Evolutionary conservation across 2,329 filamentous ascomycete species (phyloP).

Genomic region (Talaromyces sp.): DNA sequence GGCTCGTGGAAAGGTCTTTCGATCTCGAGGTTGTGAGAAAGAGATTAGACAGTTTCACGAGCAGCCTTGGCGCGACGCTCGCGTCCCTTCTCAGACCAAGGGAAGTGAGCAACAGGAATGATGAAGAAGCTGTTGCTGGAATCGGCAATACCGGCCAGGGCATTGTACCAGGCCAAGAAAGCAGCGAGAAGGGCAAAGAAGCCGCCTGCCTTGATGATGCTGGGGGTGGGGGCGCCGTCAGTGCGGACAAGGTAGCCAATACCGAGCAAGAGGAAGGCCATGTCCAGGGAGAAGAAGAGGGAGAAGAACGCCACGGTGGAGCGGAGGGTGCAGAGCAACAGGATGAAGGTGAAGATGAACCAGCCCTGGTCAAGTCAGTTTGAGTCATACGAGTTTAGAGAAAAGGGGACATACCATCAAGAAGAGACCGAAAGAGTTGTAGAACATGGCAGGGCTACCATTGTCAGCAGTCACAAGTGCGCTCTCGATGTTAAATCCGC

Average conservation of each 20-base stretch:
- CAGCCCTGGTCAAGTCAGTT: slow-evolving; percentile 54
- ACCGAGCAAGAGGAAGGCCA: slow-evolving; percentile 72
- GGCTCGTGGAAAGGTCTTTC: not conserved
- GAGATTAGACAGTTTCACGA: slow-evolving; percentile 39
- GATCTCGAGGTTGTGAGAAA: not conserved
- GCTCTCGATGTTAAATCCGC: slow-evolving; percentile 60
- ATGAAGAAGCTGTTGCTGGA: slow-evolving; percentile 77
- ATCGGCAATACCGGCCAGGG: slow-evolving; percentile 77
- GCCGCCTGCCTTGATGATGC: slow-evolving; percentile 68
- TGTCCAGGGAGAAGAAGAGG: slow-evolving; percentile 74
- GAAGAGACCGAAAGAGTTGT: slow-evolving; percentile 70
- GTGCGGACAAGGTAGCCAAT: slow-evolving; percentile 61
- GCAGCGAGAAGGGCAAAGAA: slow-evolving; percentile 77
- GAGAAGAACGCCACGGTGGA: slow-evolving; percentile 76
- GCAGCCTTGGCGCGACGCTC: slow-evolving; percentile 58
- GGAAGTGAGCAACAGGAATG: slow-evolving; percentile 89
- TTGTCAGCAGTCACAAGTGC: slow-evolving; percentile 32
- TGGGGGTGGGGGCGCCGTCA: slow-evolving; percentile 40
- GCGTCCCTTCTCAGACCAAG: slow-evolving; percentile 67
- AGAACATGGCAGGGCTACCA: slow-evolving; percentile 37
- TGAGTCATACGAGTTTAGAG: not conserved
- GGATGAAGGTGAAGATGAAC: slow-evolving; percentile 80
- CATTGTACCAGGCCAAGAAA: slow-evolving; percentile 85
- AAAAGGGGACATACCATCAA: slow-evolving; percentile 51
- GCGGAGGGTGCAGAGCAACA: slow-evolving; percentile 71